Evolutionary conservation across 345 rosid genomes (phyloP), one percentile per base, ranked within the genome.

Genomic region (Physaria fendleri): DNA sequence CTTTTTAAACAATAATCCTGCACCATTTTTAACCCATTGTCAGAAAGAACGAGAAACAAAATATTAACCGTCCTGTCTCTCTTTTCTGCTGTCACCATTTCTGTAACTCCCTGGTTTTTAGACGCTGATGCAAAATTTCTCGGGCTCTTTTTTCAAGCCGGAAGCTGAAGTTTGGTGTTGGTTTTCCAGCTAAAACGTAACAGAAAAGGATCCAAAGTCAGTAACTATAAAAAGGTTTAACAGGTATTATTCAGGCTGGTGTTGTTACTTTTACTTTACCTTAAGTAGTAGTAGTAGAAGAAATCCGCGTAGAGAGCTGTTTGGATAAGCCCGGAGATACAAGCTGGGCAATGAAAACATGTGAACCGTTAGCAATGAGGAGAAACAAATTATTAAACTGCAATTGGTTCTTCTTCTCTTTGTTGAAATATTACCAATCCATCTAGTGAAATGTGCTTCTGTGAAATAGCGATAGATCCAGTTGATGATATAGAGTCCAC

Each of bases 281-380:
- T 91, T 20, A 84, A 39, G 73, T 88, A 88, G 70, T 91, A 91
- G 76, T 84, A 91, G 68, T 91, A 91, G 75, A 91, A 91, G 85
- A 91, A 91, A 71, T 91, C 96, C 0, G 88, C 96, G 28, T 91
- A 88, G 11, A 91, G 84, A 54, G 83, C 95, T 38, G 92, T 91
- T 65, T 91, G 98, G 70, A 85, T 59, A 33, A 91, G 74, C 62
- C 96, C 98, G 15, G 96, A 85, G 29, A 84, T 27, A 17, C 95
- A 88, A 62, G 96, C 98, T 91, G 91, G 62, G 12, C 63, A 52
- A 65, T 21, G n/a, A 18, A 39, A 0, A 47, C 65, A 44, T 63
- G 67, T 44, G 5, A 25, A 65, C 50, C 27, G 39, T 55, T 56
- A 47, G 54, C 37, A 47, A n/a, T 6, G 68, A 57, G 15, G 17